Evolutionary conservation across 768 basidiomycete genomes (phyloP), one percentile per base, ranked within the genome.

Genomic region (Podaxis sp.): DNA sequence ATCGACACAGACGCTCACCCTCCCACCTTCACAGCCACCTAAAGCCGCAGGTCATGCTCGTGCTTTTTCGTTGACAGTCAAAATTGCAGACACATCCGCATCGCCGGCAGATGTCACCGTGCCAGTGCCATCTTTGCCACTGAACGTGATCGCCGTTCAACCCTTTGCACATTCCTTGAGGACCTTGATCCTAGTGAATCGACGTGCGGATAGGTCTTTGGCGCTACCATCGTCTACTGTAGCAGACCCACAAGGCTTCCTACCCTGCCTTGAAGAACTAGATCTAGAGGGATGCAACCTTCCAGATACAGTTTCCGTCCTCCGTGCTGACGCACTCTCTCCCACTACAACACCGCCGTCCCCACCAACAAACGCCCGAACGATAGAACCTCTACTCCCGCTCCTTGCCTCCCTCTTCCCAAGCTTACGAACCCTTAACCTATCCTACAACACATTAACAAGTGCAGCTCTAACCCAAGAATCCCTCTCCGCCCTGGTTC

Each of bases 181-280:
- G 55, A 76, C 81, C 22, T 80, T 95, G 53, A 67, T 82, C 22
- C 83, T 94, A 24, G 78, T 78, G 22, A 89, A 86, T 55, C 80
- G 92, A 24, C 86, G 88, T 33, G 77, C 86, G 65, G 91, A 95
- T 69, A 77, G 84, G 30, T 83, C 84, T 0, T 84, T 91, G 70
- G 74, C 77, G 12, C 67, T 93, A 3, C 89, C 90, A 2, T 62
- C 66, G 15, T 54, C 70, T 5, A 56, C 69, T 0, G 72, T 74
- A 6, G 71, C 70, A n/a, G 69, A 73, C 53, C 55, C 73, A 59
- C n/a, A 67, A 28, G 76, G 75, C 0, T 75, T 86, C 54, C 74
- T 95, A 33, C 90, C 90, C 0, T 75, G 72, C 37, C 74, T 95
- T 36, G 91, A 93, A 70, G 93, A 93, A 68, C 82, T 95, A 10